Base-by-base conservation (phyloP, 176 grass and related monocot species). In the Juncus effusus region DNA sequence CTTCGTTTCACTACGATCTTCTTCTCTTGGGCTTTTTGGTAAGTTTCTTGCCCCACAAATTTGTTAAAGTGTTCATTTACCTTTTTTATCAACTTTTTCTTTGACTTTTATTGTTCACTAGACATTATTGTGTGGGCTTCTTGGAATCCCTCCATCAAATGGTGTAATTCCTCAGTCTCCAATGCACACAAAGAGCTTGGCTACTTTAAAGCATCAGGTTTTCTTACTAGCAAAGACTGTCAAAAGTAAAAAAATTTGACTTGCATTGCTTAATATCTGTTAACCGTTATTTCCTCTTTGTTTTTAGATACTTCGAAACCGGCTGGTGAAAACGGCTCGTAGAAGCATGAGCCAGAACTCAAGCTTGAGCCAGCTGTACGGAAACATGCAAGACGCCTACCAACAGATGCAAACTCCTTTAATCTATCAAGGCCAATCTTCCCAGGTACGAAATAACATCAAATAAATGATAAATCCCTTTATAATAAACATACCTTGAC, bases 91-190 rank as follows among this genome's bases (percentile, higher is more conserved):
- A 28, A 28, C 19, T 28, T 28, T 19, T 65, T 61, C 49, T 39
- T 10, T 8, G 5, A 51, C 36, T 64, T 37, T 5, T 77, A 28
- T 47, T 76, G 19, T 76, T 76, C 71, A 71, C 49, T 78, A 99
- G 95, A 99, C 95, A 6, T 85, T 99, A 62, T 12, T 99, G 11
- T 99, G 95, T 38, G 95, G 95, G 9, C 95, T 99, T 41, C 70
- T 99, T 67, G 95, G 95, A 44, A 85, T 99, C 70, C 95, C 95
- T 53, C 95, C 95, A 36, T 64, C 95, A n/a, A 99, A 99, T 82
- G 95, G 95, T 55, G 95, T 99, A 51, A 99, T 99, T 65, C 95
- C 95, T 28, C 95, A 99, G 38, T 99, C 95, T 40, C 95, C 95
- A 10, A 99, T 99, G 95, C 95, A 99, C 73, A 99, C 95, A 8